Evolutionary conservation across 495 filamentous ascomycete genomes (phyloP).

Genomic region (Podospora conica): DNA sequence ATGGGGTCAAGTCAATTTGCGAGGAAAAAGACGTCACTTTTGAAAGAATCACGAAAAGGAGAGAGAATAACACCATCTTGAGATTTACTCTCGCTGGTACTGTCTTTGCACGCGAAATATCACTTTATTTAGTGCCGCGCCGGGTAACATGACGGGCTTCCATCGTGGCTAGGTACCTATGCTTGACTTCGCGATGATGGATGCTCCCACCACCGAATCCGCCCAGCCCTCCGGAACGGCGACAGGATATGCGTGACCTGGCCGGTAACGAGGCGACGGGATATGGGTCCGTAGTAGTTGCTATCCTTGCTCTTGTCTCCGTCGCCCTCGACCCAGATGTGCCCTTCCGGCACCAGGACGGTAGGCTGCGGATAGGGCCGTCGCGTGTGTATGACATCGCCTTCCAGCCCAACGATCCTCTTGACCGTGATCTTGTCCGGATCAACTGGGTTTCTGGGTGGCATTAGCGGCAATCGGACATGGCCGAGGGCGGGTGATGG

Average conservation of each 20-base stretch:
- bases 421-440: conserved; percentile 58
- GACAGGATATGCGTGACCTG: conserved; percentile 56
- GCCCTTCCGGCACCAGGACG: conserved; percentile 58
- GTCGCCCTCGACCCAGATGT: conserved; percentile 79
- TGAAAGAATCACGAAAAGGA: background rate
- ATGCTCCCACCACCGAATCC: conserved; percentile 49
- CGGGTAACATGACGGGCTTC: no score
- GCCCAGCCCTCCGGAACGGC: conserved; percentile 48
- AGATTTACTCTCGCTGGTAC: background rate
- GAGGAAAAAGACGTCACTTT: background rate
- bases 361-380: conserved; percentile 52
- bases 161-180: background rate
- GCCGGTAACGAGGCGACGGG: conserved; percentile 56
- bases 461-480: background rate
- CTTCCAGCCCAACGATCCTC: conserved; percentile 62
- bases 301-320: conserved; percentile 59
- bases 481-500: background rate
- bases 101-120: background rate
- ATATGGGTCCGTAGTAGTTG: conserved; percentile 67
- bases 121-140: background rate
- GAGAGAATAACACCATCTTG: background rate
- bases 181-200: conserved; percentile 2
- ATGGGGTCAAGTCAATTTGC: background rate
- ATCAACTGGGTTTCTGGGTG: conserved; percentile 54
- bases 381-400: conserved; percentile 58